Conservation (phyloP, 108 stramenopile species). For the Nitzschia inconspicua region DNA sequence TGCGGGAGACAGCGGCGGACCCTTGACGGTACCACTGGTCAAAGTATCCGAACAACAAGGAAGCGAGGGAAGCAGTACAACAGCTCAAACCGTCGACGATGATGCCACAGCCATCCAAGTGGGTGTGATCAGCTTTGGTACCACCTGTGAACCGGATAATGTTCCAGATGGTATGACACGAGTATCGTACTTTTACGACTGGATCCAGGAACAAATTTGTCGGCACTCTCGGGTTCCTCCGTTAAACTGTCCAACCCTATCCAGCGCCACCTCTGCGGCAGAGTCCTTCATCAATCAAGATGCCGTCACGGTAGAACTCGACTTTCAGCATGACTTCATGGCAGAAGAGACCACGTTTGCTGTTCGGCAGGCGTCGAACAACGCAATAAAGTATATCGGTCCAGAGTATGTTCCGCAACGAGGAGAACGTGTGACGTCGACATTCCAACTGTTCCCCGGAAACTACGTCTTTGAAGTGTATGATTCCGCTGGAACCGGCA, state of each 20-base stretch:
- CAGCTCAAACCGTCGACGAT: neutral
- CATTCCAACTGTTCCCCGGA: constrained; percentile 14
- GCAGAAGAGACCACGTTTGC: constrained; percentile 25
- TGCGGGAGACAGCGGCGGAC: constrained; percentile 18
- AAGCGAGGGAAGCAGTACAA: neutral
- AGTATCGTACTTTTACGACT: constrained; percentile 8
- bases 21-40: neutral
- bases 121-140: constrained; percentile 12
- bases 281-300: neutral
- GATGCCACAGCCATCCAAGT: constrained; percentile 1
- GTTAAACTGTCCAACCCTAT: neutral
- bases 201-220: constrained; percentile 36
- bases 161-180: constrained; percentile 23
- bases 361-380: constrained; percentile 5
- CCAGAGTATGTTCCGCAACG: constrained; percentile 14
- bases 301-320: neutral
- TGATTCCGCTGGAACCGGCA: constrained; percentile 39
- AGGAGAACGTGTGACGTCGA: neutral
- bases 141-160: constrained; percentile 3
- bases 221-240: constrained; percentile 9
- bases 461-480: constrained; percentile 50
- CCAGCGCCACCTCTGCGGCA: neutral
- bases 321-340: constrained; percentile 22
- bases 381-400: constrained; percentile 14
- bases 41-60: neutral